phyloP scores from a whole-genome alignment of 495 filamentous ascomycete genomes.

The Cairneyella variabilis region DNA sequence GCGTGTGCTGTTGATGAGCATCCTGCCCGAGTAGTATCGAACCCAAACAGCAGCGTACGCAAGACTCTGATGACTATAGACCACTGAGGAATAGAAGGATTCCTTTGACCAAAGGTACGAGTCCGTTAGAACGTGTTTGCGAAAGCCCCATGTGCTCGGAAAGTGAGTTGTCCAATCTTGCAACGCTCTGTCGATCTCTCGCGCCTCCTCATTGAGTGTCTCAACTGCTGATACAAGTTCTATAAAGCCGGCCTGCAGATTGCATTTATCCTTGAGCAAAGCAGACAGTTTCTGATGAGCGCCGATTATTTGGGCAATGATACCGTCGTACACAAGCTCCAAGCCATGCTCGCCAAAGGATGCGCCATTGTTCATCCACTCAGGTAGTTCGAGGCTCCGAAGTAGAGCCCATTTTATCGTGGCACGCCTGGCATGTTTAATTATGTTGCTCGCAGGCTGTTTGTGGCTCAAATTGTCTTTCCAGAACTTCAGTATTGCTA shows the following conservation, averaged over 20 bases:
- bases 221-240: not conserved
- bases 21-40: constrained; percentile 19
- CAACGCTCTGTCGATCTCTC: constrained; percentile 17
- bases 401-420: constrained; percentile 23
- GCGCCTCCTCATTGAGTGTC: constrained; percentile 15
- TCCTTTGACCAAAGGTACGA: not conserved
- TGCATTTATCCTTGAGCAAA: not conserved
- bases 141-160: constrained; percentile 13
- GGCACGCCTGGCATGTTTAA: constrained; percentile 25
- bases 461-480: constrained; percentile 9
- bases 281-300: not conserved
- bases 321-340: constrained; percentile 23
- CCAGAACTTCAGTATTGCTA: constrained; percentile 27
- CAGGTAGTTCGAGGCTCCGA: constrained; percentile 18
- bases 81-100: constrained; percentile 8
- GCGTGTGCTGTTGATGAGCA: constrained; percentile 25
- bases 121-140: constrained; percentile 8
- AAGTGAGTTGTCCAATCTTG: constrained; percentile 15
- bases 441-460: constrained; percentile 11
- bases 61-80: constrained; percentile 21
- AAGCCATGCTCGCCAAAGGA: constrained; percentile 22
- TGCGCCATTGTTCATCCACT: constrained; percentile 26
- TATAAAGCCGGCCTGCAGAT: not conserved
- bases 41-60: constrained; percentile 22
- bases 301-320: constrained; percentile 15